phyloP scores from a whole-genome alignment of 2,329 filamentous ascomycete species.

The Pseudopyricularia javanii region DNA sequence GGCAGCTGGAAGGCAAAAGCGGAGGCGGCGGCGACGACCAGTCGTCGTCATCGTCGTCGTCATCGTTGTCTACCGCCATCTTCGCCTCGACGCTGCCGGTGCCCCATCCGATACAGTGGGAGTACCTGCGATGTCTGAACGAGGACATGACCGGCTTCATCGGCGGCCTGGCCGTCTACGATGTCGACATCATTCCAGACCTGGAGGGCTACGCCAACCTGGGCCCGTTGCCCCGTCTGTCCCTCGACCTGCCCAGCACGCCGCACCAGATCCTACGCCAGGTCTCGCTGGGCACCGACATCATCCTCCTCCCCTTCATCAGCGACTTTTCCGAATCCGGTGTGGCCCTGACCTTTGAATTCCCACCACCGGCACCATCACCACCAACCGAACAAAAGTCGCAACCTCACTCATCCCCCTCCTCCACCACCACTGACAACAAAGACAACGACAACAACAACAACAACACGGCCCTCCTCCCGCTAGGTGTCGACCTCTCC shows the following conservation, averaged over 20 bases:
- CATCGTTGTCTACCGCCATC: conserved; percentile 22
- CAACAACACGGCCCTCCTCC: conserved; percentile 14
- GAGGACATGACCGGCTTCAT: conserved; percentile 45
- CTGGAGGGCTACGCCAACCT: conserved; percentile 47
- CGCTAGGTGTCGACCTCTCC: conserved; percentile 75
- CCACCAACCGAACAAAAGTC: conserved; percentile 5
- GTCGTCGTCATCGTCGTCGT: conserved; percentile 7
- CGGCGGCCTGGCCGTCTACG: conserved; percentile 67
- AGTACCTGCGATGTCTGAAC: conserved; percentile 64
- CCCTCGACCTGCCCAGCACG: conserved; percentile 54
- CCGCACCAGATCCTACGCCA: conserved; percentile 72
- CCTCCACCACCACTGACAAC: neutral
- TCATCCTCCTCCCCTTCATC: conserved; percentile 69
- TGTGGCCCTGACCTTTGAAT: conserved; percentile 69
- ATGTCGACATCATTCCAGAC: conserved; percentile 54
- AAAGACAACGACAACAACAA: neutral
- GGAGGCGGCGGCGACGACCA: conserved; percentile 8
- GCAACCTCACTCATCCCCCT: too few species aligned
- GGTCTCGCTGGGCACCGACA: conserved; percentile 63
- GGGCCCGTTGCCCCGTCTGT: conserved; percentile 55
- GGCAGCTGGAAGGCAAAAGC: conserved; percentile 17
- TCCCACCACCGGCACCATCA: conserved; percentile 34
- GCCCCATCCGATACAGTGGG: conserved; percentile 60
- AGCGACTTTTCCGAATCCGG: conserved; percentile 68
- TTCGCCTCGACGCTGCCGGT: conserved; percentile 65